Conservation (phyloP, 139 green algal species). For the Penium margaritaceum region DNA sequence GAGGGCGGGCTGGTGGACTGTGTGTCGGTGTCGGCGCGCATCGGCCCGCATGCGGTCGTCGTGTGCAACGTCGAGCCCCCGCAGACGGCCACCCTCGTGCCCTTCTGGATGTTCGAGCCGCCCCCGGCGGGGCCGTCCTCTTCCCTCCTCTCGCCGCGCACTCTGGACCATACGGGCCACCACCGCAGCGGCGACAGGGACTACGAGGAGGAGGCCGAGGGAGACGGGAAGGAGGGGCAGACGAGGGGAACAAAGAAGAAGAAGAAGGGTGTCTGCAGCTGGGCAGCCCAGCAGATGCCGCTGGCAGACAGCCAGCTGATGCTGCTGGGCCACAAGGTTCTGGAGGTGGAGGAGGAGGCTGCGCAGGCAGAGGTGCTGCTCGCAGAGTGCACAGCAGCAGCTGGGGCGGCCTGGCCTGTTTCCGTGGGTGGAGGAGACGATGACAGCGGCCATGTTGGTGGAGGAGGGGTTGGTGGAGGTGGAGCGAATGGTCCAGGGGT, state of each 20-base stretch:
- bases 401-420: no score
- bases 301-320: neutral
- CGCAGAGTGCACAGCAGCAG: conserved; percentile 13
- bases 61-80: conserved; percentile 11
- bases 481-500: no score
- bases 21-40: neutral
- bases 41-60: neutral
- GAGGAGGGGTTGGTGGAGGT: no score
- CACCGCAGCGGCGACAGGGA: no score
- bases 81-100: neutral
- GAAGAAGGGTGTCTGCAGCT: no score
- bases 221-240: no score
- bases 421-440: no score
- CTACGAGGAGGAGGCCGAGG: no score
- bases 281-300: no score
- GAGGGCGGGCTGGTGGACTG: conserved; percentile 16
- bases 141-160: neutral
- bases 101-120: conserved; percentile 9
- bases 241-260: no score
- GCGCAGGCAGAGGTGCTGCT: conserved; percentile 7
- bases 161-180: neutral
- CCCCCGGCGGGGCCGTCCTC: neutral
- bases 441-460: no score
- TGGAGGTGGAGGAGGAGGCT: conserved; percentile 25
- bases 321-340: neutral